Evolutionary conservation across 2,329 filamentous ascomycete species (phyloP).

Genomic region (Stemphylium vesicarium): DNA sequence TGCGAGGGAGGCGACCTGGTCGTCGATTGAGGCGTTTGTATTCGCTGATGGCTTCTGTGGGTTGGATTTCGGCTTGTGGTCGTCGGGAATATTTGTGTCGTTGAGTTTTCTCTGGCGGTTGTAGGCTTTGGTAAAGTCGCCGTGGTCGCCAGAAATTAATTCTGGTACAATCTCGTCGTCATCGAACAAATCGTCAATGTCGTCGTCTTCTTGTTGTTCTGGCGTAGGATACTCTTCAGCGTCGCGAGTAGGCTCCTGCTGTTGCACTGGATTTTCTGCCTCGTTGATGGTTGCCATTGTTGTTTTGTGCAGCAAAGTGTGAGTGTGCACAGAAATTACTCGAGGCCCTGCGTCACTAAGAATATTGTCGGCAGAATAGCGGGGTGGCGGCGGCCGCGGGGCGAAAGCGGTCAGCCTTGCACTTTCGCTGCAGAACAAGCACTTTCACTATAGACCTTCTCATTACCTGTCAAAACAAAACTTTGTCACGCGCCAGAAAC

Average conservation of each 20-base stretch:
- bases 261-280: conserved; percentile 10
- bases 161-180: conserved; percentile 61
- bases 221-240: conserved; percentile 8
- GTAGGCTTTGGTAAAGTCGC: conserved; percentile 83
- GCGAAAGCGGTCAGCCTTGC: conserved; percentile 13
- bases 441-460: background rate
- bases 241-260: conserved; percentile 8
- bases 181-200: conserved; percentile 69
- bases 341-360: conserved; percentile 8
- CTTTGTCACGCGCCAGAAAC: too few species aligned
- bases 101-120: conserved; percentile 80
- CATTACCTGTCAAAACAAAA: background rate
- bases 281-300: conserved; percentile 24
- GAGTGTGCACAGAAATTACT: conserved; percentile 13
- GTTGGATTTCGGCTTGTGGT: conserved; percentile 72
- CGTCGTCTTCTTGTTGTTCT: conserved; percentile 61
- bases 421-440: too few species aligned
- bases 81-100: conserved; percentile 56
- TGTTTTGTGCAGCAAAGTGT: background rate
- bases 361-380: conserved; percentile 18
- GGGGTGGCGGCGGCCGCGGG: conserved; percentile 12
- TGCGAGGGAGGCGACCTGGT: conserved; percentile 84
- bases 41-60: conserved; percentile 74
- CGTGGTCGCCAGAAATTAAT: conserved; percentile 62
- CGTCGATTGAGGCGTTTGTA: conserved; percentile 79